Base-by-base conservation (phyloP, 345 rosid genomes). In the Salix arbutifolia region DNA sequence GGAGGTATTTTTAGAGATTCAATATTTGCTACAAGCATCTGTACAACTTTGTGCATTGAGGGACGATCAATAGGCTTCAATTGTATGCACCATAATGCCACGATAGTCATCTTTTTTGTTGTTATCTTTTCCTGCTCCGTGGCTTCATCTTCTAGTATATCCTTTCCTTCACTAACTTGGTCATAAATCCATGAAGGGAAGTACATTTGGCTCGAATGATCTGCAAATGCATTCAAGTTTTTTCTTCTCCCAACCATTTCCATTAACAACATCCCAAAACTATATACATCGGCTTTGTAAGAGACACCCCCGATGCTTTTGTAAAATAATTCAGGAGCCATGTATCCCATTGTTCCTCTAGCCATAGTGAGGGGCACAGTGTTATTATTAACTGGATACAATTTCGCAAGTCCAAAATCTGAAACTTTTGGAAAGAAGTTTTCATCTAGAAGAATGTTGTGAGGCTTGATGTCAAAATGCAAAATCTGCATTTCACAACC, bases 361-460 rank as follows among this genome's bases (percentile, higher is more conserved):
- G 58, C 23, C 8, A 2, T 6, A 6, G 9, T 52, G 1, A 52
- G 23, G 9, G 58, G 0, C 23, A 52, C 58, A 1, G 0, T 1
- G 3, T 0, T 18, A 52, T 52, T 52, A 52, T 18, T 18, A 5
- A 3, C 19, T 18, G 60, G 60, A 3, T 53, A 53, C 0, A 21
- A 53, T 53, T 53, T 53, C 0, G 60, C 60, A 2, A 53, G 25
- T 53, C 60, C 60, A 7, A 53, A 53, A 2, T 53, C 60, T 53
- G 4, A 53, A 0, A 53, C 0, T 8, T 53, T 53, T 3, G 12
- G 25, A 0, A 3, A 0, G 8, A 53, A 53, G 0, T 53, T 53
- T 0, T n/a, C 62, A 3, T 56, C 6, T 0, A 56, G 62, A 1
- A 56, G 6, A 56, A 56, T 56, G 14, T 56, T 56, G 28, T 56